These are phyloP conservation scores for Pestalotiopsis fici DNA, from an alignment of 2,329 filamentous ascomycete species.

Conservation along the genomic window DNA sequence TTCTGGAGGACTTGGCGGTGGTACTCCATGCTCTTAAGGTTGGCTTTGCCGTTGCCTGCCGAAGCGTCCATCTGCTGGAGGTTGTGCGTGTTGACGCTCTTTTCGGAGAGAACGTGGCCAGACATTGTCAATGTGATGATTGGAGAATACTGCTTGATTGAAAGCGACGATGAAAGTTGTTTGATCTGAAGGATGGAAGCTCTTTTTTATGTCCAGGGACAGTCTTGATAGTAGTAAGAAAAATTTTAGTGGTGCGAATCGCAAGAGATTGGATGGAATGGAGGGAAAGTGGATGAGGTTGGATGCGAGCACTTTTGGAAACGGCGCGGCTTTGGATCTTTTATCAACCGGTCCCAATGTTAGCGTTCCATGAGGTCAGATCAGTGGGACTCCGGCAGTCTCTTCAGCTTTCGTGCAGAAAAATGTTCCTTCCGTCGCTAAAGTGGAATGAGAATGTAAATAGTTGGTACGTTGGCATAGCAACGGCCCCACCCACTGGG, in stretches of 20 bases:
- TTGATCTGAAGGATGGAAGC: background rate
- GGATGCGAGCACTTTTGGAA: background rate
- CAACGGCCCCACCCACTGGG: background rate
- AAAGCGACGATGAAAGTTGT: background rate
- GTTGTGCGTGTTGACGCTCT: conserved; percentile 62
- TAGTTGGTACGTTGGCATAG: background rate
- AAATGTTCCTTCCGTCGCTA: conserved; percentile 2
- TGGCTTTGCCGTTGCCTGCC: conserved; percentile 38
- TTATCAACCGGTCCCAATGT: background rate
- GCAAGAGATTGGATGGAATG: background rate
- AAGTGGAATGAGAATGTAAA: conserved; percentile 7
- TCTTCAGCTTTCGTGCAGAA: conserved; percentile 2
- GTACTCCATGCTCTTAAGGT: conserved; percentile 72
- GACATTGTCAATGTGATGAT: background rate
- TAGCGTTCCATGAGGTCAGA: conserved; percentile 4
- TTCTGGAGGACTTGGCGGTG: conserved; percentile 74
- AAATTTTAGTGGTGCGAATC: background rate
- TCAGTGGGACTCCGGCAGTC: background rate
- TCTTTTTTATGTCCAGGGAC: background rate
- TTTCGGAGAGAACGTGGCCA: conserved; percentile 61
- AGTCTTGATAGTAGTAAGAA: background rate
- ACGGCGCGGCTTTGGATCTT: background rate
- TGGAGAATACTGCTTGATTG: background rate
- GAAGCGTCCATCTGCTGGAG: conserved; percentile 23
- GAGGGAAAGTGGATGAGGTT: background rate